A percentile compares a stretch with the other conserved stretches of the same genome.
phyloP scores from a whole-genome alignment of 2,329 filamentous ascomycete genomes.

The Beauveria bassiana region DNA sequence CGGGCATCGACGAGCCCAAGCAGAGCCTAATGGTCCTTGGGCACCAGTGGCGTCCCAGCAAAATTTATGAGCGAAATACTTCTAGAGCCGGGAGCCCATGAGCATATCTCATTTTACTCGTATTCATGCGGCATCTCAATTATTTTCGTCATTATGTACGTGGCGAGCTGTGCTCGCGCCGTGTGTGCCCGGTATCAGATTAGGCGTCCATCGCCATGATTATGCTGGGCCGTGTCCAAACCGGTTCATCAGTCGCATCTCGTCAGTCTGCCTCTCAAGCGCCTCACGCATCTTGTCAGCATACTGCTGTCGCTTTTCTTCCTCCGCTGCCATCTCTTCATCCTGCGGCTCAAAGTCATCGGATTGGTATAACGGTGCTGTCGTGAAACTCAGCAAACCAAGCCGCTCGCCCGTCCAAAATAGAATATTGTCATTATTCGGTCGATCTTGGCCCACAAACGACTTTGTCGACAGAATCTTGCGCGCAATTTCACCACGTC shows the following conservation, averaged over 20 bases:
- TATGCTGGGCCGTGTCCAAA: constrained; percentile 27
- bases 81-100: neutral
- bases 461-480: constrained; percentile 63
- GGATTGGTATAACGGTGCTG: constrained; percentile 37
- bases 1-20: neutral
- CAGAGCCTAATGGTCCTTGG: constrained; percentile 5
- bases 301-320: constrained; percentile 54
- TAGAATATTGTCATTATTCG: constrained; percentile 60
- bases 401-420: constrained; percentile 85
- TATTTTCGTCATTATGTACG: constrained; percentile 8
- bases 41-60: constrained; percentile 4
- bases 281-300: constrained; percentile 65
- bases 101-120: neutral
- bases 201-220: neutral
- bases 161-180: neutral
- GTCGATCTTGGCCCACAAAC: constrained; percentile 20
- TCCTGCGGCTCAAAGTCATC: constrained; percentile 44
- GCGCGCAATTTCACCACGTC: constrained; percentile 65
- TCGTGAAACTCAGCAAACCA: constrained; percentile 61
- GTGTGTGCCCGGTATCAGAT: neutral
- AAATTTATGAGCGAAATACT: neutral
- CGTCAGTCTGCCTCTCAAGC: constrained; percentile 69
- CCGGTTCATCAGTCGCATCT: constrained; percentile 63
- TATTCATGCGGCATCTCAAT: neutral
- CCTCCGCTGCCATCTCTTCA: constrained; percentile 40